phyloP scores from a whole-genome alignment of 2,329 filamentous ascomycete species.

The Colletotrichum paranaense region DNA sequence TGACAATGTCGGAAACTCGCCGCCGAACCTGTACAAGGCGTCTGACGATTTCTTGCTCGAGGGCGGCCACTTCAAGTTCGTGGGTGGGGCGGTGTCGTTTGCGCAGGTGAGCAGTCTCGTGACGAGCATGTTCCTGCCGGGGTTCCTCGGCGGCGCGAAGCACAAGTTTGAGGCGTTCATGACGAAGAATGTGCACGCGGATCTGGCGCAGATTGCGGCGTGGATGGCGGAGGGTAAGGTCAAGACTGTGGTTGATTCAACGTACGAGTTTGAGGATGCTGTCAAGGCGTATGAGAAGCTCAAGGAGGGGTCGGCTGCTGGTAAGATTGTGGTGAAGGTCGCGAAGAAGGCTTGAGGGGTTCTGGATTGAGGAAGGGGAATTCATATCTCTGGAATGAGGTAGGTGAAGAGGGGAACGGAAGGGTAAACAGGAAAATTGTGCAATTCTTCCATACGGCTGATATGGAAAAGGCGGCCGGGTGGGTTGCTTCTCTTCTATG shows the following conservation, averaged over 20 bases:
- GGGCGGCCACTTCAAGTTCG: slow-evolving; percentile 60
- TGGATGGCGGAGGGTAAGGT: slow-evolving; percentile 70
- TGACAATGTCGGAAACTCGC: slow-evolving; percentile 68
- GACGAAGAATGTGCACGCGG: slow-evolving; percentile 52
- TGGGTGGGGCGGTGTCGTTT: slow-evolving; percentile 54
- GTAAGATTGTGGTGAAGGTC: slow-evolving; percentile 67
- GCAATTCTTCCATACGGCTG: neutral
- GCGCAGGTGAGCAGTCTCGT: slow-evolving; percentile 40
- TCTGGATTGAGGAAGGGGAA: neutral
- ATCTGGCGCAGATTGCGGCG: slow-evolving; percentile 61
- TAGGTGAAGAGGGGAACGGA: no score
- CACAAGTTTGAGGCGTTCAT: slow-evolving; percentile 54
- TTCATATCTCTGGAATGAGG: neutral
- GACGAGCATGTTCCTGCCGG: slow-evolving; percentile 42
- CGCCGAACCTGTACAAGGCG: slow-evolving; percentile 63
- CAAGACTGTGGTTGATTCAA: slow-evolving; percentile 64
- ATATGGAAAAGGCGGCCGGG: neutral
- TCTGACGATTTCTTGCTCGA: slow-evolving; percentile 61
- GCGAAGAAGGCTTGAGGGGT: slow-evolving; percentile 22
- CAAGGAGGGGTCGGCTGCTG: slow-evolving; percentile 67
- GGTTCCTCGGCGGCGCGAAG: slow-evolving; percentile 53
- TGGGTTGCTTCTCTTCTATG: neutral
- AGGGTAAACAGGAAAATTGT: neutral
- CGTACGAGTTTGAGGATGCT: slow-evolving; percentile 67
- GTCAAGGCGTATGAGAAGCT: slow-evolving; percentile 67